Evolutionary conservation across 805 yeast species (phyloP).

Genomic region (Saturnispora kantuleensis): DNA sequence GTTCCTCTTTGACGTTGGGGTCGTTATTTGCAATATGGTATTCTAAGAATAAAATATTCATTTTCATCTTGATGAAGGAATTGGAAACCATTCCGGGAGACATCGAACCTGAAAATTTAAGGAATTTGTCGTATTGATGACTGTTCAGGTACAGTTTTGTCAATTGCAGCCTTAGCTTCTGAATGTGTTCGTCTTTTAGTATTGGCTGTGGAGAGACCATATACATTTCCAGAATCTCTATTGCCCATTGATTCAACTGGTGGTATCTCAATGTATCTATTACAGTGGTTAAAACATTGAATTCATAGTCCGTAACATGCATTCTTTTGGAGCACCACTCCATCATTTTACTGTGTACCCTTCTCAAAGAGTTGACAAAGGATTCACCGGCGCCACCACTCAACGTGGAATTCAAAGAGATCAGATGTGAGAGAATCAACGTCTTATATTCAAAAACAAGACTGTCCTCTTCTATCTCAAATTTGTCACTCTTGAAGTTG

Average conservation of each 20-base stretch:
- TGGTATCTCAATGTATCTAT: constrained; percentile 20
- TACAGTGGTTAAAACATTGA: constrained; percentile 21
- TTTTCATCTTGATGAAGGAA: background rate
- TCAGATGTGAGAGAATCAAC: constrained; percentile 19
- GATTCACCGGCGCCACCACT: background rate
- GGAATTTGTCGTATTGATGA: constrained; percentile 1
- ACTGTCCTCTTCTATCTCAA: constrained; percentile 14
- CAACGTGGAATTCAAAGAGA: constrained; percentile 8
- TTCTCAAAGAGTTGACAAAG: background rate
- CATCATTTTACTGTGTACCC: constrained; percentile 1
- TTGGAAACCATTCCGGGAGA: background rate
- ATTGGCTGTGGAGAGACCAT: background rate
- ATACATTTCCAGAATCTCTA: constrained; percentile 11
- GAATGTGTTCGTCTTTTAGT: background rate
- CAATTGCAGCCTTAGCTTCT: background rate
- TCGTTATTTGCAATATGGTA: background rate
- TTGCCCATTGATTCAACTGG: constrained; percentile 11
- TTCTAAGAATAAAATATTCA: constrained; percentile 4
- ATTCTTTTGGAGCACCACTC: constrained; percentile 4
- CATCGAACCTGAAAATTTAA: background rate
- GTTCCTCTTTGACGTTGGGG: background rate
- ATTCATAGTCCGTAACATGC: constrained; percentile 19
- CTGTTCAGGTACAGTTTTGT: background rate
- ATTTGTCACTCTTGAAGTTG: constrained; percentile 15
- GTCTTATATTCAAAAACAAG: constrained; percentile 7